A percentile compares a stretch with the other conserved stretches of the same genome.
These are phyloP conservation scores for Paramecium pentaurelia DNA, from an alignment of 73 alveolate genomes.

Conservation along the genomic window DNA sequence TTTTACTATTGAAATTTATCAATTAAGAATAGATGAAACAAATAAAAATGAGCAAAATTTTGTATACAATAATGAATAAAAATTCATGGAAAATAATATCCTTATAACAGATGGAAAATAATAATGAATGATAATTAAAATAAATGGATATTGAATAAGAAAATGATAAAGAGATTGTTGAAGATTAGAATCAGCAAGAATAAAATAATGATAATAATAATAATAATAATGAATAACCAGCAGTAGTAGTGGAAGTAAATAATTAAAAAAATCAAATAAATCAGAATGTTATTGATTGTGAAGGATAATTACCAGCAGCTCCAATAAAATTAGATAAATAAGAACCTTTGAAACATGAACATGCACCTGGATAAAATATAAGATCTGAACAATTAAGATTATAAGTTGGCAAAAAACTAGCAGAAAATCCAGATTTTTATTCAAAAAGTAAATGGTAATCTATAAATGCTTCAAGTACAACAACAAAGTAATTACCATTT, in stretches of 20 bases:
- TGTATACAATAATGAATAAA: neutral
- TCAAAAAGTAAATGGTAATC: neutral
- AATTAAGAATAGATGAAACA: neutral
- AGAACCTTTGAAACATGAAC: slow-evolving; percentile 1
- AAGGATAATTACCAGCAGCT: neutral
- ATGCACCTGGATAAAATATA: neutral
- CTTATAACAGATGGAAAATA: neutral
- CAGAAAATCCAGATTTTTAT: neutral
- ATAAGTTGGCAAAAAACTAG: neutral
- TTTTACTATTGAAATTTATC: neutral
- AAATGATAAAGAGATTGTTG: neutral
- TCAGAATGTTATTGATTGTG: neutral
- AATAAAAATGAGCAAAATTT: neutral
- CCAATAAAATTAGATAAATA: neutral
- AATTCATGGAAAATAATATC: neutral
- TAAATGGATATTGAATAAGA: neutral
- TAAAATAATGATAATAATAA: neutral
- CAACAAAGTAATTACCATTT: neutral
- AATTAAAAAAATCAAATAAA: neutral
- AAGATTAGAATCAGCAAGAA: neutral
- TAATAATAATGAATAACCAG: no score
- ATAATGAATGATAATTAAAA: neutral
- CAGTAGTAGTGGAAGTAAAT: neutral
- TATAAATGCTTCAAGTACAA: neutral
- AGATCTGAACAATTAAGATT: neutral